Evolutionary conservation across 352 stramenopile species (phyloP).

Genomic region (Phytopythium boreale): DNA sequence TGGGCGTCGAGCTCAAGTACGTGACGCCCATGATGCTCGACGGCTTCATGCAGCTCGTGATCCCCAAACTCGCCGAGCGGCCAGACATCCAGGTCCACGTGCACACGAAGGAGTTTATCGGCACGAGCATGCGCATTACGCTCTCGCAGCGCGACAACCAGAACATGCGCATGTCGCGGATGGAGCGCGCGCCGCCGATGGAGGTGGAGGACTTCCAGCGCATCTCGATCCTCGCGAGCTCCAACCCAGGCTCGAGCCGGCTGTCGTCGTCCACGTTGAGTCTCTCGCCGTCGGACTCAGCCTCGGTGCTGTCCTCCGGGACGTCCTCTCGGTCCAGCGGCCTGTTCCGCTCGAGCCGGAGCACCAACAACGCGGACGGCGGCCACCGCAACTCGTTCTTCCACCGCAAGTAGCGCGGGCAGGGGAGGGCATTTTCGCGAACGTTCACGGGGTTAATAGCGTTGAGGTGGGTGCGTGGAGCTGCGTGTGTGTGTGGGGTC

Average conservation of each 20-base stretch:
- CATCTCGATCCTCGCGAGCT: constrained; percentile 63
- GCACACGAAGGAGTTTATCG: constrained; percentile 90
- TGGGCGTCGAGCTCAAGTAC: constrained; percentile 88
- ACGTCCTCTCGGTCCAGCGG: constrained; percentile 34
- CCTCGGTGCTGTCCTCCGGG: constrained; percentile 33
- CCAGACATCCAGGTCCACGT: constrained; percentile 85
- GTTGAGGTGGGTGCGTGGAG: background rate
- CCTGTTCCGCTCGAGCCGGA: constrained; percentile 48
- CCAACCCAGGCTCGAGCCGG: constrained; percentile 28
- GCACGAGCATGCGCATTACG: constrained; percentile 88
- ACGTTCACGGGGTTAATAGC: constrained; percentile 4
- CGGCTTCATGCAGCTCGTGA: constrained; percentile 88
- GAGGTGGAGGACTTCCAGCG: constrained; percentile 67
- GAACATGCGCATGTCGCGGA: constrained; percentile 8
- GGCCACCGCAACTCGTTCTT: constrained; percentile 58
- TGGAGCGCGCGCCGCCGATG: constrained; percentile 36
- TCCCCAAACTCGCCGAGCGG: constrained; percentile 82
- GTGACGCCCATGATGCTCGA: constrained; percentile 90
- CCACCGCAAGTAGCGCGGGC: constrained; percentile 46
- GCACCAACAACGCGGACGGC: constrained; percentile 14
- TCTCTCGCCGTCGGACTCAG: constrained; percentile 41
- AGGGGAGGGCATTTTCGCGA: background rate
- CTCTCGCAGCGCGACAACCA: constrained; percentile 57
- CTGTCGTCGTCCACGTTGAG: constrained; percentile 54
- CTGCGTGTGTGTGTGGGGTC: background rate